These are phyloP conservation scores for Sclerotinia trifoliorum DNA, from an alignment of 2,329 filamentous ascomycete genomes.

Conservation along the genomic window DNA sequence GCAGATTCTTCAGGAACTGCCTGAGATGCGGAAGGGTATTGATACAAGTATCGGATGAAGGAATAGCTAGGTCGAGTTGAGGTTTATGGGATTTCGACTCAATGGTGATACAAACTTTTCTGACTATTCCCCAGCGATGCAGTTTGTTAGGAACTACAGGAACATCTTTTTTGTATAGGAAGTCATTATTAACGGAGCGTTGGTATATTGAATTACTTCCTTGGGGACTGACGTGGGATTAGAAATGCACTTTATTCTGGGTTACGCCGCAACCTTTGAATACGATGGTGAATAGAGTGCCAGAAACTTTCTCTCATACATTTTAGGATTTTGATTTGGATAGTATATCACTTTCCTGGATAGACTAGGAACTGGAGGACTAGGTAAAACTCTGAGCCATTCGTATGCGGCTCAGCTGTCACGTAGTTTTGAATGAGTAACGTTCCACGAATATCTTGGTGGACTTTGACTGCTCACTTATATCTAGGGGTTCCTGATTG, in stretches of 20 bases:
- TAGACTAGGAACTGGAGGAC: background rate
- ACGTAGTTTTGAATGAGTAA: background rate
- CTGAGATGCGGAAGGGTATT: background rate
- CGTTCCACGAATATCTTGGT: background rate
- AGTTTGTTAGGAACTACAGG: constrained; percentile 70
- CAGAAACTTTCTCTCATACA: constrained; percentile 40
- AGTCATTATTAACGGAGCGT: constrained; percentile 78
- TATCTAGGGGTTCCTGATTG: background rate
- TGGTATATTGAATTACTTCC: constrained; percentile 51
- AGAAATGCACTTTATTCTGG: constrained; percentile 40
- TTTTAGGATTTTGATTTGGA: background rate
- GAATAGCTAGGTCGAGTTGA: background rate
- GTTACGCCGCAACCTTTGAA: constrained; percentile 36
- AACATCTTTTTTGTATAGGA: constrained; percentile 64
- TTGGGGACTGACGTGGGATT: constrained; percentile 33
- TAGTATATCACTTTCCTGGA: background rate
- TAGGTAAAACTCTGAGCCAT: background rate
- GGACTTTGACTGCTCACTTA: background rate
- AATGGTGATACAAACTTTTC: background rate
- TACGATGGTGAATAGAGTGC: constrained; percentile 39
- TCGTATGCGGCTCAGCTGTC: background rate
- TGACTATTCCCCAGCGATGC: constrained; percentile 62
- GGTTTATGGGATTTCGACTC: background rate
- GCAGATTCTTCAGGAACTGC: background rate
- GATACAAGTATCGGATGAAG: background rate